These are phyloP conservation scores for Trametes coccinea DNA, from an alignment of 768 basidiomycete species.

Conservation along the genomic window DNA sequence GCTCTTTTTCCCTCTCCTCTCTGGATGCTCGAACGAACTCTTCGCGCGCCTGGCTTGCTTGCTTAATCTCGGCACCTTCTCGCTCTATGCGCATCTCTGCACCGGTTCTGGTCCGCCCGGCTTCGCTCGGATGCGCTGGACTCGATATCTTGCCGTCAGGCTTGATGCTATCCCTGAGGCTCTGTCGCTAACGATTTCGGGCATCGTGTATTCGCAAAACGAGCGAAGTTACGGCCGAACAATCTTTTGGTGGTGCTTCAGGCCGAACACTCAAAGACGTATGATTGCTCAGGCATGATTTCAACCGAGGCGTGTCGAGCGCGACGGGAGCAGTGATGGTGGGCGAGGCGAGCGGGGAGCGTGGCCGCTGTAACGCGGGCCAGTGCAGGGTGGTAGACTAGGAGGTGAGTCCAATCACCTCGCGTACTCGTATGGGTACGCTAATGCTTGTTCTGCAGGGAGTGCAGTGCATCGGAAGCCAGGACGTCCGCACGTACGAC, in stretches of 20 bases:
- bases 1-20: background rate
- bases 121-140: too few species aligned
- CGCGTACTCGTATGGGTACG: background rate
- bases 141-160: too few species aligned
- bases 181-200: too few species aligned
- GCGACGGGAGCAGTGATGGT: background rate
- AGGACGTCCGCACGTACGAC: background rate
- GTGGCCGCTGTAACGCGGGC: background rate
- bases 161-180: too few species aligned
- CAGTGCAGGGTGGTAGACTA: background rate
- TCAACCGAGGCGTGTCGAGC: too few species aligned
- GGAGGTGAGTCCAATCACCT: background rate
- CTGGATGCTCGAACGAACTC: background rate
- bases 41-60: background rate
- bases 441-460: background rate
- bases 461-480: background rate
- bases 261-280: too few species aligned
- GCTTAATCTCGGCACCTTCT: background rate
- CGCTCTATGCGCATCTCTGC: background rate
- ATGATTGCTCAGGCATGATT: too few species aligned
- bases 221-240: too few species aligned
- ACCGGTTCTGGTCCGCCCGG: background rate
- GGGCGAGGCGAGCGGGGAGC: background rate
- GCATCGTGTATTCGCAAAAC: too few species aligned
- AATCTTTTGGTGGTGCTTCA: too few species aligned